Base-by-base conservation (phyloP, 371 early-diverging fungal species). In the Umbelopsis sp. region DNA sequence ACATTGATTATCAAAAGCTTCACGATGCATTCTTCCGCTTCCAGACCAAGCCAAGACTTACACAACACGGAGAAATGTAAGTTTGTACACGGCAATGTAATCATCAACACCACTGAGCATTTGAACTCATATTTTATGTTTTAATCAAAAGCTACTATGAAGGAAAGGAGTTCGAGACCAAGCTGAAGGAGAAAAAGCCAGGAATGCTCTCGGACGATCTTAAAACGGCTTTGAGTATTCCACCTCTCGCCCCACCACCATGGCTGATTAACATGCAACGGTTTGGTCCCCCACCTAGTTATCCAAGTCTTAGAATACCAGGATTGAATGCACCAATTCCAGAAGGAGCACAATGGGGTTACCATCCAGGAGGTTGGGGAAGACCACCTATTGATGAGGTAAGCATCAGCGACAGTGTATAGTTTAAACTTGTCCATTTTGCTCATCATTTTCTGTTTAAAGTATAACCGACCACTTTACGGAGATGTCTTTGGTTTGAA, bases 221-320 rank as follows among this genome's bases (percentile, higher is more conserved):
- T 25, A 92, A 88, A 57, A 84, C 85, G 4, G 99, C 98, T 1
- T 80, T 97, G 22, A 92, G 90, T 64, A 97, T 99, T 76, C 96
- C 97, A 25, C 91, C 91, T 1, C 80, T 94, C 62, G 94, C 96
- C 0, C 98, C 99, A n/a, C 97, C 98, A 44, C 99, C 99, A 44
- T 99, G 97, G 97, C 80, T 99, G 24, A 90, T 97, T 73, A 97
- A 96, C 72, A 98, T 99, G 99, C 99, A 99, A 80, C 90, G 98
- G 37, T 93, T 95, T 76, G 99, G 99, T 3, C 97, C 96, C 20
- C 99, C 99, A 46, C 98, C 99, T 3, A 89, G 91, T 65, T 99
- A 99, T 78, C 96, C 98, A 6, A 91, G 88, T 69, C 76, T 98
- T 53, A 93, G 91, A 70, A 92, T 99, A 64, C 96, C 99, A 4